Base-by-base conservation (phyloP, 148 eudicot genomes). In the Rhododendron vialii region DNA sequence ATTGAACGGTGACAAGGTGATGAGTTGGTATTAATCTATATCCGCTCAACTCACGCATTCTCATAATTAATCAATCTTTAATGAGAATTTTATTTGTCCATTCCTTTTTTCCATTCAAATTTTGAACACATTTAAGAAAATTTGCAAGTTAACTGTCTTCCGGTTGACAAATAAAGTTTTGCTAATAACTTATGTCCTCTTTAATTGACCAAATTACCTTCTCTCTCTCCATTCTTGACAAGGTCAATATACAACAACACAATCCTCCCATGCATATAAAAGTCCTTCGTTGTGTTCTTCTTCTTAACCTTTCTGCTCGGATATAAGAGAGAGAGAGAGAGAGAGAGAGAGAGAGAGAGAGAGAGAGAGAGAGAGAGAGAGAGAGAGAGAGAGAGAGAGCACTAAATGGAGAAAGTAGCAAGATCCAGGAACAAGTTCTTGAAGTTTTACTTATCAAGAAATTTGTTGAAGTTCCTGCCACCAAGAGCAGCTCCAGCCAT, bases 391-490 rank as follows among this genome's bases (percentile, higher is more conserved):
- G 41, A 28, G 2, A 20, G 63, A 63, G 35, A 18, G 73, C 24
- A 30, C 22, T 17, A 18, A 84, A 55, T 84, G 86, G 86, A 84
- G 69, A 84, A 75, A 55, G 18, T 61, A 28, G 51, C 24, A 0
- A 92, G 87, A 53, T 73, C 91, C 22, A 94, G 88, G 86, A 91
- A 80, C 91, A 91, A 86, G 85, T 88, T 95, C 47, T 88, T 94
- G 63, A 94, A 91, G 85, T 89, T 92, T 33, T 41, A 41, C 43
- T 41, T 41, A 41, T 41, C 43, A 41, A 41, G 43, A 41, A 41
- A 41, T 6, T 88, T 95, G 28, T 88, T 94, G 63, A 94, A 91
- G 85, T 88, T 92, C 38, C 89, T 95, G 28, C 94, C 96, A 35
- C 94, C 96, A 35, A 93, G 75, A 80, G 91, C 91, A 85, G 89